phyloP scores from a whole-genome alignment of 1,284 basidiomycete species.

The Trametes pubescens region DNA sequence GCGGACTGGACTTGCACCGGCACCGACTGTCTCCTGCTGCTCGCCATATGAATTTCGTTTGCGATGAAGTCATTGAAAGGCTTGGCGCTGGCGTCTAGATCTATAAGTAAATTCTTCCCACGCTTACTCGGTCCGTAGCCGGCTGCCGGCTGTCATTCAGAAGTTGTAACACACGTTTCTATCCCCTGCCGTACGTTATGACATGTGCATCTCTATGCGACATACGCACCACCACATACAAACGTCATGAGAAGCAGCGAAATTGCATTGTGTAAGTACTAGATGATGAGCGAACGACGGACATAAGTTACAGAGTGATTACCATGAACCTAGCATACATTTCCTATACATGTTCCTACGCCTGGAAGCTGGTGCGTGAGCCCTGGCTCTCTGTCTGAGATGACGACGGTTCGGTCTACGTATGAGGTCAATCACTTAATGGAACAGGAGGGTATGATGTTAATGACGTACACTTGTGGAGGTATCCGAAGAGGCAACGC shows the following conservation, averaged over 20 bases:
- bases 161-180: too few species aligned
- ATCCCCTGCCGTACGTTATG: too few species aligned
- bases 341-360: background rate
- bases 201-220: too few species aligned
- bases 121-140: background rate
- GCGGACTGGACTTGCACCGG: background rate
- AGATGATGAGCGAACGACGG: background rate
- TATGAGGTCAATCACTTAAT: background rate
- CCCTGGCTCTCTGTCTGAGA: constrained; percentile 14
- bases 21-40: background rate
- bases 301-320: constrained; percentile 4
- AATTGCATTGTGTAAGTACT: background rate
- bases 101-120: background rate
- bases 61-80: constrained; percentile 4
- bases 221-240: too few species aligned
- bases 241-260: too few species aligned
- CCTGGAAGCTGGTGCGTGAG: constrained; percentile 6
- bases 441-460: too few species aligned
- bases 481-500: constrained; percentile 23
- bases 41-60: background rate
- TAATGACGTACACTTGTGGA: constrained; percentile 14
- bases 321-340: constrained; percentile 15
- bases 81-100: background rate
- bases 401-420: constrained; percentile 21
- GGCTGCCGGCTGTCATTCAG: background rate